Conservation (phyloP, 2,329 filamentous ascomycete species). For the Epichloe uncinata region DNA sequence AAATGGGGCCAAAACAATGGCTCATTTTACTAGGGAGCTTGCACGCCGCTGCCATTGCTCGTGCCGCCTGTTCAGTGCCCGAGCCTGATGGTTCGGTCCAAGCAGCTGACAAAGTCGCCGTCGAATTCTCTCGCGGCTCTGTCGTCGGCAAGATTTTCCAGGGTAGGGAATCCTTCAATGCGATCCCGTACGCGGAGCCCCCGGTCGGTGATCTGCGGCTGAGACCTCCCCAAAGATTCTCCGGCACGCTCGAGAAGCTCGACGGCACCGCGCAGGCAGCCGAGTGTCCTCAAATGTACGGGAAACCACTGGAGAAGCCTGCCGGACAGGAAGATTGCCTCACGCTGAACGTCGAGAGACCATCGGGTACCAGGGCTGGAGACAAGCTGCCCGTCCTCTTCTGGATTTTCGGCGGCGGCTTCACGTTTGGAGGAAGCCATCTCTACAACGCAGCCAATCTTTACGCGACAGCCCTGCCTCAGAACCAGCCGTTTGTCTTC, state of each 20-base stretch:
- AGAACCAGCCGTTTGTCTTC: slow-evolving; percentile 1
- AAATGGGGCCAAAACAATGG: no score
- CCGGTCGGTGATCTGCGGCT: background rate
- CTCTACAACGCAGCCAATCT: slow-evolving; percentile 1
- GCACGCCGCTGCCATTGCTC: no score
- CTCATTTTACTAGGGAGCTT: no score
- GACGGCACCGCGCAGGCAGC: background rate
- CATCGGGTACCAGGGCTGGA: slow-evolving; percentile 36
- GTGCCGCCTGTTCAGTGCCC: no score
- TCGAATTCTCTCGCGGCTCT: no score
- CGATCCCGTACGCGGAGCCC: background rate
- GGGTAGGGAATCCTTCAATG: background rate
- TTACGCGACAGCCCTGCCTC: slow-evolving; percentile 27
- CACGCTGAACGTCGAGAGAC: slow-evolving; percentile 45
- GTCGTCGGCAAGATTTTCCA: no score
- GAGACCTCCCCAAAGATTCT: background rate
- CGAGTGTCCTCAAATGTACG: background rate
- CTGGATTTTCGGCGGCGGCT: slow-evolving; percentile 4
- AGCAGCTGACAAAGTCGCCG: no score
- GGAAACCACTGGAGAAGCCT: no score
- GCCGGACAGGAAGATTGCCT: slow-evolving; percentile 50
- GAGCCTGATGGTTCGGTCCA: no score
- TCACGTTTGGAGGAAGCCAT: background rate
- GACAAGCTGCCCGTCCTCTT: slow-evolving; percentile 48
- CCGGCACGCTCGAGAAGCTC: background rate